Percentiles rank a stretch among this genome's conserved stretches.
These are phyloP conservation scores for Amanita jacksonii DNA, from an alignment of 768 basidiomycete genomes.

Conservation along the genomic window DNA sequence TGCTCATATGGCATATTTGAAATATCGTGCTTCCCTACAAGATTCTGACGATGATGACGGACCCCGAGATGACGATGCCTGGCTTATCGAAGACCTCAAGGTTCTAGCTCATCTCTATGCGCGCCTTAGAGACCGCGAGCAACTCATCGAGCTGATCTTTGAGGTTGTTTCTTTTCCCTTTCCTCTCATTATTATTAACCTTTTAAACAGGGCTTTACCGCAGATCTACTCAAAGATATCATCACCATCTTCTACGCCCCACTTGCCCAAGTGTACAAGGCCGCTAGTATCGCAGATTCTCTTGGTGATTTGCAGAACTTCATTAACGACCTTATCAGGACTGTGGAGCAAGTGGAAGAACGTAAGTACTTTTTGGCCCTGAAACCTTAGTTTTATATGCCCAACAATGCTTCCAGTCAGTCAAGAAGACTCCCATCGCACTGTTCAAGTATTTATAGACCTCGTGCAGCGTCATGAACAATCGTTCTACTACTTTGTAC, in stretches of 20 bases:
- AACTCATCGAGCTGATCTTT: slow-evolving; percentile 87
- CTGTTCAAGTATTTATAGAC: slow-evolving; percentile 90
- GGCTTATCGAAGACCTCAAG: slow-evolving; percentile 89
- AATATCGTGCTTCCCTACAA: slow-evolving; percentile 43
- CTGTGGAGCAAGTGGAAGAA: slow-evolving; percentile 87
- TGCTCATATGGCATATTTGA: slow-evolving; percentile 71
- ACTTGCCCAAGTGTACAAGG: slow-evolving; percentile 92
- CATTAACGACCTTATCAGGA: slow-evolving; percentile 88
- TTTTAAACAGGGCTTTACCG: slow-evolving; percentile 69
- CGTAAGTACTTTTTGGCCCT: slow-evolving; percentile 37
- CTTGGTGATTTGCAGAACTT: slow-evolving; percentile 87
- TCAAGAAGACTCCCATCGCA: slow-evolving; percentile 73
- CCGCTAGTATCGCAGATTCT: slow-evolving; percentile 94
- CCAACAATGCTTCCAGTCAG: slow-evolving; percentile 40
- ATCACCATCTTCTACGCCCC: slow-evolving; percentile 98
- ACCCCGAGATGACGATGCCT: slow-evolving; percentile 89
- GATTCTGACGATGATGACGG: slow-evolving; percentile 94
- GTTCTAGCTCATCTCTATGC: slow-evolving; percentile 74
- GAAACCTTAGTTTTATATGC: slow-evolving; percentile 5
- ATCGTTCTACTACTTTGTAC: slow-evolving; percentile 92
- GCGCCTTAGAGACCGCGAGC: slow-evolving; percentile 78
- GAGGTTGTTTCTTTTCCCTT: slow-evolving; percentile 45
- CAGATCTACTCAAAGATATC: slow-evolving; percentile 94
- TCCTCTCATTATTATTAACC: background rate
- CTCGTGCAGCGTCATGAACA: slow-evolving; percentile 93